A percentile compares a stretch with the other conserved stretches of the same genome.
These are phyloP conservation scores for Buddleja alternifolia DNA, from an alignment of 257 asterid species.

Conservation along the genomic window DNA sequence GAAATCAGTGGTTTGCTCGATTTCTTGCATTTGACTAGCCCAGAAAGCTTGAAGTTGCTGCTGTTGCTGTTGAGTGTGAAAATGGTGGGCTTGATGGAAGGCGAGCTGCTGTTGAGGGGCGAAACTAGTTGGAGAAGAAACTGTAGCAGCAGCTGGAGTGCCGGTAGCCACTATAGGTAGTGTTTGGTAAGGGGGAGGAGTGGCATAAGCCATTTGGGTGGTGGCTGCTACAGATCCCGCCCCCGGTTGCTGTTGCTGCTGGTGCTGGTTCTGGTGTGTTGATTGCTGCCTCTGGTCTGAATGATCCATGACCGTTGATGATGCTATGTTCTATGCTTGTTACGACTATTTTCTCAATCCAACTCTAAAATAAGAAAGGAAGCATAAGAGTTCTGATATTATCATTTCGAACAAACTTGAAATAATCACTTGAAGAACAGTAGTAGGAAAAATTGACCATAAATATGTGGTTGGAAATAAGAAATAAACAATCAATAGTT, in stretches of 20 bases:
- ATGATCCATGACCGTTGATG: constrained; percentile 43
- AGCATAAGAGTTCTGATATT: constrained; percentile 7
- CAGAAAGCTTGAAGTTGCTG: constrained; percentile 62
- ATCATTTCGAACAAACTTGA: background rate
- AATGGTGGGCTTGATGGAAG: constrained; percentile 53
- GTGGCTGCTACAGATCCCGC: constrained; percentile 35
- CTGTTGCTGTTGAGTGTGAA: constrained; percentile 52
- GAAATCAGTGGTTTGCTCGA: constrained; percentile 56
- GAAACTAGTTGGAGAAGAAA: constrained; percentile 49
- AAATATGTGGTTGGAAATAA: background rate
- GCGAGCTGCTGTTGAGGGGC: constrained; percentile 48
- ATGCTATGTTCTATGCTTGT: background rate
- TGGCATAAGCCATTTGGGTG: constrained; percentile 36
- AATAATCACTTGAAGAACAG: background rate
- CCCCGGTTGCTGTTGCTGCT: constrained; percentile 39
- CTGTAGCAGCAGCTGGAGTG: constrained; percentile 40
- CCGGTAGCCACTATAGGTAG: constrained; percentile 45
- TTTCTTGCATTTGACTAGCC: constrained; percentile 56
- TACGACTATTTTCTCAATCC: constrained; percentile 25
- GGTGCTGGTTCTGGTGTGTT: constrained; percentile 39
- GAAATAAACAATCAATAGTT: background rate
- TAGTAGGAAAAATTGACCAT: background rate
- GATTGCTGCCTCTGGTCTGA: constrained; percentile 45
- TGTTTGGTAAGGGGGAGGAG: constrained; percentile 43
- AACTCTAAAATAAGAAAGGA: constrained; percentile 20